Percentiles rank a stretch among this genome's conserved stretches.
Conservation (phyloP, 495 filamentous ascomycete genomes). For the Barbatosphaeria neglecta region DNA sequence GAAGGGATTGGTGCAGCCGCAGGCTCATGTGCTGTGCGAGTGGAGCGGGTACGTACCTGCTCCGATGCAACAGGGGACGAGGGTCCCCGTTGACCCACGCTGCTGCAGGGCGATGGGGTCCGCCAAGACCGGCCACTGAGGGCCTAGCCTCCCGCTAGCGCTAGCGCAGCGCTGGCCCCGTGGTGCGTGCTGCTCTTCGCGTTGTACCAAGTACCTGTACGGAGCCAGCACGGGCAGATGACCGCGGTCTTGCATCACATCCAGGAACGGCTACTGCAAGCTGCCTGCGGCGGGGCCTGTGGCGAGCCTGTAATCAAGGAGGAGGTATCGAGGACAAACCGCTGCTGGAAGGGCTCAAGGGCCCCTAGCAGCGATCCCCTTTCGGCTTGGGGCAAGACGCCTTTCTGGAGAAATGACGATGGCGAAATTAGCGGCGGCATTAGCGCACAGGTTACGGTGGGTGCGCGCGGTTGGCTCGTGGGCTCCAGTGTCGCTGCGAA, state of each 20-base stretch:
- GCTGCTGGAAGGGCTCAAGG: background rate
- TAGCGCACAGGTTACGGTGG: background rate
- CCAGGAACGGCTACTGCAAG: background rate
- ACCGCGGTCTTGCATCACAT: background rate
- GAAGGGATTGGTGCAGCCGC: background rate
- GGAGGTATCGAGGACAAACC: background rate
- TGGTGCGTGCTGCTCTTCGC: no score
- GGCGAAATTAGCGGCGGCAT: background rate
- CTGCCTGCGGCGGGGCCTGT: no score
- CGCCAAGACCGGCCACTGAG: background rate
- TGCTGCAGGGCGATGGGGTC: background rate
- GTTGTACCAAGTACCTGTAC: background rate
- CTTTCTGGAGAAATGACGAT: background rate
- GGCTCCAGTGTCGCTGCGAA: no score
- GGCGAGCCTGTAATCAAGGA: background rate
- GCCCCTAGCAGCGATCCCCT: no score
- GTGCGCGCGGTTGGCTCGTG: no score
- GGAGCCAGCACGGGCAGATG: background rate
- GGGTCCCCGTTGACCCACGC: background rate
- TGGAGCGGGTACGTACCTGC: background rate
- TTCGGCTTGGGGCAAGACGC: background rate
- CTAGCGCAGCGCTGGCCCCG: no score
- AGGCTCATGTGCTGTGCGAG: background rate
- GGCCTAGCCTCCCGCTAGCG: background rate
- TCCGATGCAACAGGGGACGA: background rate